phyloP scores from a whole-genome alignment of 225 moss, liverwort and hornwort genomes.

The Marchantia polymorpha region DNA sequence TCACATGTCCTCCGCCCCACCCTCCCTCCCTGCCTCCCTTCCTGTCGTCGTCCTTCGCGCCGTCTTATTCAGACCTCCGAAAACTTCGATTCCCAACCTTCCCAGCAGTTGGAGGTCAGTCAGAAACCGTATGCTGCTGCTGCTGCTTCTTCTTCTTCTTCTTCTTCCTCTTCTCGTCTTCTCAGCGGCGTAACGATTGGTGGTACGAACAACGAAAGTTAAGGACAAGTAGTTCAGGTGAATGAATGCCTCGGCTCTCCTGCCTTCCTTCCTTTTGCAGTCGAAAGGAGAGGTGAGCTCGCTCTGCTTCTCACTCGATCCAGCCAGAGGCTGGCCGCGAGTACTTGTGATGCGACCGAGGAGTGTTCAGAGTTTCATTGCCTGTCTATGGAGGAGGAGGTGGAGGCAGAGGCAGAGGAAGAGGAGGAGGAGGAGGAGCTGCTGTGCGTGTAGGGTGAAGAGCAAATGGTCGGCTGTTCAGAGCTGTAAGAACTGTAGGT shows the following conservation, averaged over 20 bases:
- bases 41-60: neutral
- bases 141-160: neutral
- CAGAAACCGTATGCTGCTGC: neutral
- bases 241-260: neutral
- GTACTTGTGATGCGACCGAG: neutral
- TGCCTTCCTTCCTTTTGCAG: too few species aligned
- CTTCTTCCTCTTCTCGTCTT: neutral
- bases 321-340: neutral
- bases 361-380: neutral
- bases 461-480: neutral
- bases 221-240: neutral
- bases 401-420: neutral
- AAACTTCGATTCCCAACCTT: neutral
- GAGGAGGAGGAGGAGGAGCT: neutral
- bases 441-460: neutral
- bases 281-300: neutral
- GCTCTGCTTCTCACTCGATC: neutral
- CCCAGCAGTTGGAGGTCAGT: neutral
- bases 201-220: neutral
- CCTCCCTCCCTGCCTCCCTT: neutral
- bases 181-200: neutral
- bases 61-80: neutral
- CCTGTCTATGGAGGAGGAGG: neutral
- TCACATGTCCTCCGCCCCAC: neutral
- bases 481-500: neutral